A percentile compares a stretch with the other conserved stretches of the same genome.
phyloP scores from a whole-genome alignment of 257 asterid species.

The Vinca minor region DNA sequence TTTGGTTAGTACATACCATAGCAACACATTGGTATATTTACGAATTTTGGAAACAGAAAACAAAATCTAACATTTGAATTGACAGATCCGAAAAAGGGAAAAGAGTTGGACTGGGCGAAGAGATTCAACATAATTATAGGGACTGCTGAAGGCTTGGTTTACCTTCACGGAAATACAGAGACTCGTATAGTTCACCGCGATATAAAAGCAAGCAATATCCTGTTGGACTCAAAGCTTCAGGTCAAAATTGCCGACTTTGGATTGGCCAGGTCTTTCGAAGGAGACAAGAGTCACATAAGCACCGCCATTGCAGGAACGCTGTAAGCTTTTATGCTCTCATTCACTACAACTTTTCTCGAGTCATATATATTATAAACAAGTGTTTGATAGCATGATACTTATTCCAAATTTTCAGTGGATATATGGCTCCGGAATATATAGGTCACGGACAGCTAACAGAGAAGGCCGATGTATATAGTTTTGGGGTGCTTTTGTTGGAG shows the following conservation, averaged over 20 bases:
- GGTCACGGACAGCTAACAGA: slow-evolving; percentile 27
- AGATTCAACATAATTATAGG: slow-evolving; percentile 15
- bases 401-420: slow-evolving; percentile 19
- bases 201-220: slow-evolving; percentile 19
- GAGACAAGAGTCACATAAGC: slow-evolving; percentile 15
- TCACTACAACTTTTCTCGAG: neutral
- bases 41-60: neutral
- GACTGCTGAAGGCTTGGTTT: slow-evolving; percentile 18
- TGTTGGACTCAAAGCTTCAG: slow-evolving; percentile 13
- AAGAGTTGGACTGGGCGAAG: slow-evolving; percentile 15
- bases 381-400: neutral
- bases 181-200: slow-evolving; percentile 15
- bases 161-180: slow-evolving; percentile 16
- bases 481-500: slow-evolving; percentile 21
- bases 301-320: slow-evolving; percentile 19
- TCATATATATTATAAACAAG: neutral
- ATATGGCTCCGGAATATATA: slow-evolving; percentile 32
- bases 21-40: too few relatives aligned
- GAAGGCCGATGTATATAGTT: slow-evolving; percentile 28
- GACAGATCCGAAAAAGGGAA: slow-evolving; percentile 8
- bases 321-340: slow-evolving; percentile 3
- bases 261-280: slow-evolving; percentile 16
- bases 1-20: too few relatives aligned
- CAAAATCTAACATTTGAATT: neutral
- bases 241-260: slow-evolving; percentile 19